Evolutionary conservation across 129 eudicot species (phyloP).

Genomic region (Arctium lappa): DNA sequence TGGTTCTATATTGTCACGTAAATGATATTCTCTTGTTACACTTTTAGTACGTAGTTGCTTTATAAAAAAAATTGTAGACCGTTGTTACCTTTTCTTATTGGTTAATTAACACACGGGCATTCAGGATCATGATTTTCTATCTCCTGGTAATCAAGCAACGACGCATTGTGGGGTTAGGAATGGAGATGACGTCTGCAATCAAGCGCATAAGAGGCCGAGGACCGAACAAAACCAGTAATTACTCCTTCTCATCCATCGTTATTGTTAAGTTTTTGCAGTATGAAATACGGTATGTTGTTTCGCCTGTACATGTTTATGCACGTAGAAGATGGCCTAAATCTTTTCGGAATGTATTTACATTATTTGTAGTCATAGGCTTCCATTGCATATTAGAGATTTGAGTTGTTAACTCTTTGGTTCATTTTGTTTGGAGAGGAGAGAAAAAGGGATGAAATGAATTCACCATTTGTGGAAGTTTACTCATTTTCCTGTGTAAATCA

Average conservation of each 20-base stretch:
- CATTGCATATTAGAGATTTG: slow-evolving; percentile 22
- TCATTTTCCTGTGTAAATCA: neutral
- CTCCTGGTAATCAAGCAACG: slow-evolving; percentile 27
- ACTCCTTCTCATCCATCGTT: neutral
- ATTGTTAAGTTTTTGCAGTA: neutral
- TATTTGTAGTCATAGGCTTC: slow-evolving; percentile 29
- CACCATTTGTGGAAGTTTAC: neutral
- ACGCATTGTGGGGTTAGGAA: slow-evolving; percentile 18
- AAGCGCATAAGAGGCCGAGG: slow-evolving; percentile 38
- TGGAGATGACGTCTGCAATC: slow-evolving; percentile 28
- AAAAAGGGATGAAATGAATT: neutral
- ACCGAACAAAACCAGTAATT: slow-evolving; percentile 35
- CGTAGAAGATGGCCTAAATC: slow-evolving; percentile 9
- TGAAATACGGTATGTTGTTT: slow-evolving; percentile 4
- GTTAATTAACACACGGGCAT: neutral
- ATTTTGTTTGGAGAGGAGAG: neutral
- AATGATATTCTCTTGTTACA: neutral
- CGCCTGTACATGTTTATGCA: slow-evolving; percentile 26
- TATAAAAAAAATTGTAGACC: neutral
- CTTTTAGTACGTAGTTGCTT: neutral
- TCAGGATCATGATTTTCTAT: slow-evolving; percentile 38
- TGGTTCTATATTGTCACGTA: neutral
- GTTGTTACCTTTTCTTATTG: neutral
- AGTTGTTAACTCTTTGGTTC: neutral
- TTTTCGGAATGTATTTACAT: neutral